A percentile compares a stretch with the other conserved stretches of the same genome.
Evolutionary conservation across 768 basidiomycete genomes (phyloP).

Genomic region (Neoboletus brunneissimus): DNA sequence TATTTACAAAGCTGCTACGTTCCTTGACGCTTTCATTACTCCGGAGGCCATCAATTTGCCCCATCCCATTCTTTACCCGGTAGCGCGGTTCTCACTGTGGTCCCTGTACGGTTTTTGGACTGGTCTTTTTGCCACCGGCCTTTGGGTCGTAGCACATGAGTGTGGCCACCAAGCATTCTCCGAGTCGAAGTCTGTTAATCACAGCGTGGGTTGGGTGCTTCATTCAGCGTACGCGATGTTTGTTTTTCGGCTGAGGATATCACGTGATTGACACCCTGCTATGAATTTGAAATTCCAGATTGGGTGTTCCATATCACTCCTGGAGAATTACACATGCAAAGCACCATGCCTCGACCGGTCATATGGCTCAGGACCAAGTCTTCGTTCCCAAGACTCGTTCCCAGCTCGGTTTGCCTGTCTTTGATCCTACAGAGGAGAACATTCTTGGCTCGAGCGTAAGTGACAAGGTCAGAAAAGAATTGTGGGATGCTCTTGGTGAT

Average conservation of each 20-base stretch:
- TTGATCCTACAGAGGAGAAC: conserved; percentile 69
- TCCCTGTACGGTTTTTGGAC: conserved; percentile 75
- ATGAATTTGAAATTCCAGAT: conserved; percentile 41
- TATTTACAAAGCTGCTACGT: conserved; percentile 65
- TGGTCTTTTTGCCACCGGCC: conserved; percentile 85
- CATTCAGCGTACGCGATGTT: conserved; percentile 71
- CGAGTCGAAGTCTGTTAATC: conserved; percentile 87
- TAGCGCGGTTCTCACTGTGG: conserved; percentile 69
- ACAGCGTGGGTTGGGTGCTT: conserved; percentile 87
- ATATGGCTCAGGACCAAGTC: conserved; percentile 94
- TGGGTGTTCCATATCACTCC: conserved; percentile 95
- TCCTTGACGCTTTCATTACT: conserved; percentile 61
- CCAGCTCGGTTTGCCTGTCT: conserved; percentile 57
- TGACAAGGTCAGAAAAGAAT: conserved; percentile 64
- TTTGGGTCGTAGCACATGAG: conserved; percentile 95
- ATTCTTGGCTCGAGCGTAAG: conserved; percentile 60
- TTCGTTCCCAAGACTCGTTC: conserved; percentile 91
- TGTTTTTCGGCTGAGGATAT: conserved; percentile 1
- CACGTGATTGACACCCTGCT: conserved; percentile 22
- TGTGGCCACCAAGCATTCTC: conserved; percentile 98
- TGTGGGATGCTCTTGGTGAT: conserved; percentile 88
- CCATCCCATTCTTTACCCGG: conserved; percentile 57
- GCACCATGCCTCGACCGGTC: conserved; percentile 92
- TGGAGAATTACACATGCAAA: conserved; percentile 94
- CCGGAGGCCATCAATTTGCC: conserved; percentile 54